Evolutionary conservation across 1,284 basidiomycete genomes (phyloP), one percentile per base, ranked within the genome.

Genomic region (Cryptococcus sp.): DNA sequence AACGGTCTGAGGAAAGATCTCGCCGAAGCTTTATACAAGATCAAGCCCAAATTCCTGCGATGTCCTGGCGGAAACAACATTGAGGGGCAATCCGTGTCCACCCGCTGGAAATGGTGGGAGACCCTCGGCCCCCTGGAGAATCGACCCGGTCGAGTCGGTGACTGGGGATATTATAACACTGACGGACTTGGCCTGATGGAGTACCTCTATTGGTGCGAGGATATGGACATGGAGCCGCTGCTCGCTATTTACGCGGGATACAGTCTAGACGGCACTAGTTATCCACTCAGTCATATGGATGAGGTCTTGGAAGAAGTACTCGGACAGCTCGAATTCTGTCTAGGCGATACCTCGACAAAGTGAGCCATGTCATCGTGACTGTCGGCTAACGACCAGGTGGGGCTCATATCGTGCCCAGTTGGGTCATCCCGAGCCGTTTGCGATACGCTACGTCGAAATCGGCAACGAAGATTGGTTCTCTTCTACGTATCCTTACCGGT

Each of bases 181-280:
- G 37, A 46, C 23, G 50, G 50, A 21, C 34, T 51, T 18, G 50
- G 50, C 37, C 22, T 51, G 11, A 40, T 51, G 34, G 50, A 51
- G 45, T 51, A 46, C 45, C 24, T 51, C 22, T 21, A 51, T 28
- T 51, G 50, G 50, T 51, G 50, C 28, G 44, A 51, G 37, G 50
- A 51, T 41, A 51, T 51, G 50, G 50, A 51, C 14, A 41, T 51
- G 50, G 45, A 46, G 24, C 50, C 50, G n/a, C n/a, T 51, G 16
- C 25, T 51, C 7, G 50, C 50, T 7, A 44, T 51, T 14, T 51
- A 51, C 23, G 31, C 44, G 10, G 50, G 50, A 14, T 51, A 51
- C 36, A 46, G 44, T 16, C 50, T 51, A 4, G 50, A 51, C 40
- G 45, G 45, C 16, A 51, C 50, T 16, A 40, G 34, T 28, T 51